Base-by-base conservation (phyloP, 1,139 yeast species). In the Hyphopichia buzzinii region DNA sequence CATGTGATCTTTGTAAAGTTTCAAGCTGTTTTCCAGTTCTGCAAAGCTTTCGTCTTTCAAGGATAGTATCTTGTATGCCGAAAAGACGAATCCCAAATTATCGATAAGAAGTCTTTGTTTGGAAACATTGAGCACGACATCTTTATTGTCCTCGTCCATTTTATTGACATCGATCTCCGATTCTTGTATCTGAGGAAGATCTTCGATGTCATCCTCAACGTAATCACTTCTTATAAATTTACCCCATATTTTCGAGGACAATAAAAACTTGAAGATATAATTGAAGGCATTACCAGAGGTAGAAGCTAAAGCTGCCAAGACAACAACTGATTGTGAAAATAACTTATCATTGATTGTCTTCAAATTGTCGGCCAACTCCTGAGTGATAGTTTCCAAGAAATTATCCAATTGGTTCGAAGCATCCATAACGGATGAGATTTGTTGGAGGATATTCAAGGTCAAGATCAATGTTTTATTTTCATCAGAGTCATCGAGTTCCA, bases 21-120 rank as follows among this genome's bases (percentile, higher is more conserved):
- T 29, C 29, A 53, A 50, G 21, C 39, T 44, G 41, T 51, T 58
- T 3, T 37, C 34, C 4, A 8, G n/a, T 2, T 24, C 21, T 2
- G 33, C 11, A 17, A 30, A 33, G n/a, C 26, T 10, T 4, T 31
- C 17, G 12, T 28, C 33, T 11, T 32, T 39, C 4, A 26, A 11
- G 7, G 27, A 13, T 8, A 54, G 34, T 14, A 43, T 44, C 38
- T 54, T 50, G 39, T 62, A 62, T 0, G 72, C 57, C 12, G 54
- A 56, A 32, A 70, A 54, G 39, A 86, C 68, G 41, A 73, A 75
- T 0, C 86, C 81, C 24, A 82, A 49, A 44, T 79, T 77, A 44
- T 77, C 77, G 12, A 88, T 70, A 34, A 83, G 59, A 27, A 74
- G 71, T 47, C 87, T 69, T 50, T 84, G 84, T 36, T 77, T 73